Evolutionary conservation across 345 rosid genomes (phyloP), one percentile per base, ranked within the genome.

Genomic region (Gossypium ekmanianum): DNA sequence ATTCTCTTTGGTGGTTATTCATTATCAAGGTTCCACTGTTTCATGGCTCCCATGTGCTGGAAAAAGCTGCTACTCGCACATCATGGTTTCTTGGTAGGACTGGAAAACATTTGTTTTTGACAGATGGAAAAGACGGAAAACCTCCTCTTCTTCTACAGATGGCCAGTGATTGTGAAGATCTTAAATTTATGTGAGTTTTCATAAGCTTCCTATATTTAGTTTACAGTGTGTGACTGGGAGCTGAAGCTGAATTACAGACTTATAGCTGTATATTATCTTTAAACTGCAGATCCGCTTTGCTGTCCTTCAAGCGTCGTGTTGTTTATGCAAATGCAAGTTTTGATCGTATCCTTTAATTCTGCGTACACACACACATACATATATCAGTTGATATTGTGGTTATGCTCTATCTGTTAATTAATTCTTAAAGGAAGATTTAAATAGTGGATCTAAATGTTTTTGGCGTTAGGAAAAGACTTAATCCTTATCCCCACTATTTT

Each of bases 71-170:
- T 51, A 79, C 81, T 77, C 88, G 75, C 57, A 29, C 82, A 59
- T 87, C 97, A 3, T 77, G 97, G 88, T 76, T 81, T 76, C 84
- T 94, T 75, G 94, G 98, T 75, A 92, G 86, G 82, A 92, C 92
- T 8, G 98, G 94, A 68, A 92, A 83, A 77, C 98, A 94, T 78
- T 84, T 94, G 73, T 90, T 92, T 73, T 77, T 94, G 70, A 90
- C 86, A 43, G 98, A 94, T 72, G 44, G 69, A 56, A 84, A 79
- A 63, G 84, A 80, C 57, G 92, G 84, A 66, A 87, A 88, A 73
- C 86, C 91, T 83, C 92, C 93, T 43, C 91, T 94, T 80, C 98
- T 94, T 77, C 80, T 91, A 47, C 89, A 73, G 62, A 94, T 94
- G 98, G 88, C 75, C 76, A 73, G 52, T 65, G 97, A 92, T 82